phyloP scores from a whole-genome alignment of 768 basidiomycete species.

The Mycena venus region DNA sequence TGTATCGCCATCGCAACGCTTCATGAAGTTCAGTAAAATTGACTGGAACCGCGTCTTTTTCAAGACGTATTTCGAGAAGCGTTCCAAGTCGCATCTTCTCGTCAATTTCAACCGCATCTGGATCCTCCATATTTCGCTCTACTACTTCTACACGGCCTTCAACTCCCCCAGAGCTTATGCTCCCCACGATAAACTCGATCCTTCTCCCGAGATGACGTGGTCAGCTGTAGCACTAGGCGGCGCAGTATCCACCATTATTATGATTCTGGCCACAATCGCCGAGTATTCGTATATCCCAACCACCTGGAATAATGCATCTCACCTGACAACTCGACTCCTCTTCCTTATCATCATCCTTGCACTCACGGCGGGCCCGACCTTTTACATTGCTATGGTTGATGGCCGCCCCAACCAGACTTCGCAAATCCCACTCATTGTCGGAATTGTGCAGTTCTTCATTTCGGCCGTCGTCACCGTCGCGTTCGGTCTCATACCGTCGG shows the following conservation, averaged over 20 bases:
- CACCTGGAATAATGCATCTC: conserved; percentile 98
- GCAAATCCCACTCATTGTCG: conserved; percentile 90
- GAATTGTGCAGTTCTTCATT: conserved; percentile 94
- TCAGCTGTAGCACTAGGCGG: conserved; percentile 97
- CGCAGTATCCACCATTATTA: conserved; percentile 92
- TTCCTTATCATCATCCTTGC: conserved; percentile 94
- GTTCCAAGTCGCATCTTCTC: conserved; percentile 91
- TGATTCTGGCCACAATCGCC: conserved; percentile 92
- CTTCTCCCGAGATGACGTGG: conserved; percentile 94
- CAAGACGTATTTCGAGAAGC: conserved; percentile 99
- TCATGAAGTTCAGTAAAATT: conserved; percentile 90
- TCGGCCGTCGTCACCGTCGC: conserved; percentile 85
- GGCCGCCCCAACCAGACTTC: conserved; percentile 63
- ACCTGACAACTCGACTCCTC: conserved; percentile 92
- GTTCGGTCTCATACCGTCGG: conserved; percentile 93
- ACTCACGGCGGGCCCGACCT: conserved; percentile 92
- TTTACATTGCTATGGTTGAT: conserved; percentile 93
- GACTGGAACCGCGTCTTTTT: conserved; percentile 97
- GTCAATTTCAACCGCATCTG: conserved; percentile 99
- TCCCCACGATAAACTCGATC: conserved; percentile 70
- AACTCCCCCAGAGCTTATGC: conserved; percentile 95
- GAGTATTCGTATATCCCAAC: conserved; percentile 98
- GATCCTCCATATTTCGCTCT: conserved; percentile 94
- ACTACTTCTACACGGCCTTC: conserved; percentile 98
- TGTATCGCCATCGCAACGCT: conserved; percentile 91